Evolutionary conservation across 2,329 filamentous ascomycete species (phyloP).

Genomic region (Fusarium compactum): DNA sequence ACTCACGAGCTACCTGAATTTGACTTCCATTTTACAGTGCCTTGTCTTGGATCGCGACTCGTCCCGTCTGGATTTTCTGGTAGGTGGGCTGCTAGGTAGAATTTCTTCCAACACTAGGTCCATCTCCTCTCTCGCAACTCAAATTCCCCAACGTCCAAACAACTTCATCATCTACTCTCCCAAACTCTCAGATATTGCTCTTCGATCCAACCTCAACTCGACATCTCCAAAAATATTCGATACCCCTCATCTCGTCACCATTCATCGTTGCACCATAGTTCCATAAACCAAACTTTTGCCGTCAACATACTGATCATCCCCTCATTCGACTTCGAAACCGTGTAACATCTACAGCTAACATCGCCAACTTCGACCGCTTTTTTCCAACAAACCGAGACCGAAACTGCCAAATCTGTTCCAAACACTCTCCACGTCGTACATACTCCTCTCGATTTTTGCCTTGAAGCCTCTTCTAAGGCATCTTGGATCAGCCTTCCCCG

Average conservation of each 20-base stretch:
- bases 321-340: slow-evolving; percentile 37
- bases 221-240: slow-evolving; percentile 12
- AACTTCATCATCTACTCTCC: slow-evolving; percentile 17
- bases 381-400: not conserved
- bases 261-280: slow-evolving; percentile 11
- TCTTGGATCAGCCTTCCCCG: slow-evolving; percentile 43
- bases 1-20: slow-evolving; percentile 8
- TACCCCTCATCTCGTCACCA: slow-evolving; percentile 11
- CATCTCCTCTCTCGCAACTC: slow-evolving; percentile 35
- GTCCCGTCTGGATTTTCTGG: slow-evolving; percentile 23
- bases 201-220: not conserved
- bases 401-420: not conserved
- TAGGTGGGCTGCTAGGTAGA: slow-evolving; percentile 38
- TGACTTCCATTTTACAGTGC: not conserved
- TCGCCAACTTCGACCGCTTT: slow-evolving; percentile 32
- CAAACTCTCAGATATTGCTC: slow-evolving; percentile 9
- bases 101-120: slow-evolving; percentile 34
- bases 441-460: slow-evolving; percentile 6
- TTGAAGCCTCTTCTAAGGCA: slow-evolving; percentile 30
- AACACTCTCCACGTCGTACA: slow-evolving; percentile 12
- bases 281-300: slow-evolving; percentile 6
- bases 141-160: slow-evolving; percentile 32
- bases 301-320: slow-evolving; percentile 36
- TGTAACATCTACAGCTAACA: slow-evolving; percentile 32
- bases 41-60: slow-evolving; percentile 1